Percentiles rank a stretch among this genome's conserved stretches.
Conservation (phyloP, 2,329 filamentous ascomycete species). For the Metarhizium humberi region DNA sequence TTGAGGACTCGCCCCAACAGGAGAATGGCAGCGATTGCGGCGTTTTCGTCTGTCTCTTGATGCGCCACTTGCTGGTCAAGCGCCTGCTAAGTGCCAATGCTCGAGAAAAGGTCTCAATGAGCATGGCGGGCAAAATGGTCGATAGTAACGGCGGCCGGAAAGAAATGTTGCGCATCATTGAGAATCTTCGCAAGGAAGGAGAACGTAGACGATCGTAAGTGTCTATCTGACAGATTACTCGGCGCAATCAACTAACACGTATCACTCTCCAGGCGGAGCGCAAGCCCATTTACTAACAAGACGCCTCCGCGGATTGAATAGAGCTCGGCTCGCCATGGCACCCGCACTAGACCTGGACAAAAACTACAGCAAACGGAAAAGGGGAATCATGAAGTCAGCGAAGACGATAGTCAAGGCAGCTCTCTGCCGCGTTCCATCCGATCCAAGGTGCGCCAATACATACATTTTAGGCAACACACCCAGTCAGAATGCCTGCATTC, state of each 20-base stretch:
- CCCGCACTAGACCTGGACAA: constrained; percentile 18
- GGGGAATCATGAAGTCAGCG: neutral
- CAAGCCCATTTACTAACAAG: constrained; percentile 27
- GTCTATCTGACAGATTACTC: neutral
- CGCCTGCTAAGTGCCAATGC: constrained; percentile 70
- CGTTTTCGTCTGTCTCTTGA: constrained; percentile 89
- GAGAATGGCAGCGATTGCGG: constrained; percentile 91
- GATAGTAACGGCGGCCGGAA: constrained; percentile 74
- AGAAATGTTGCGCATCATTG: constrained; percentile 86
- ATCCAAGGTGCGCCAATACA: neutral
- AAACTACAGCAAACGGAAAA: constrained; percentile 11
- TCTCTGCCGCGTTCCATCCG: neutral
- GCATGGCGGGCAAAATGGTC: constrained; percentile 74
- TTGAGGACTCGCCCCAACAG: constrained; percentile 82
- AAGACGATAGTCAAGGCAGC: neutral
- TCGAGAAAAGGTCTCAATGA: constrained; percentile 87
- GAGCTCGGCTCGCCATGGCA: constrained; percentile 23
- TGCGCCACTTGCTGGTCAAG: constrained; percentile 87
- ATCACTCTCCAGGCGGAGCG: constrained; percentile 20
- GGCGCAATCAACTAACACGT: neutral
- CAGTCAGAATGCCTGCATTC: neutral
- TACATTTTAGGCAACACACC: neutral
- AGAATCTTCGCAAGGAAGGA: constrained; percentile 77
- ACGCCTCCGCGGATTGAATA: constrained; percentile 36
- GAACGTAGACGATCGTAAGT: constrained; percentile 74